Base-by-base conservation (phyloP, 371 early-diverging fungal genomes). In the Zychaea mexicana region DNA sequence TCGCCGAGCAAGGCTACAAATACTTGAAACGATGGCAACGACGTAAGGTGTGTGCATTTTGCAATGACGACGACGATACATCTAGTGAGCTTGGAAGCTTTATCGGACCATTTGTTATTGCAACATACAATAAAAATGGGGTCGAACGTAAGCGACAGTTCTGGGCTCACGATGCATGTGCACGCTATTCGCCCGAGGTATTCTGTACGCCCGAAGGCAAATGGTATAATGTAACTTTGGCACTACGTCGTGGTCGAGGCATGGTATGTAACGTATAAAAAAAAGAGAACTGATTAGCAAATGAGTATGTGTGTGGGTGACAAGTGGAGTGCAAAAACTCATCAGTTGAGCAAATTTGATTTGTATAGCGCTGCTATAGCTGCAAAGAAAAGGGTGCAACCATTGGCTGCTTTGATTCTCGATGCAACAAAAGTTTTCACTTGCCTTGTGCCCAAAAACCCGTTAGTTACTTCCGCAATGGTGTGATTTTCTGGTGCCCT, bases 131-230 rank as follows among this genome's bases (percentile, higher is more conserved):
- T 28, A 74, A 72, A 26, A 76, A 74, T 30, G 87, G 88, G 2
- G 72, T 75, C 19, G 77, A 79, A 36, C 88, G 83, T 38, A 80
- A 79, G 57, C 74, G 81, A 19, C 72, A 80, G 0, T 93, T 95
- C 63, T 95, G 96, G 96, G 90, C 88, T 2, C 96, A 96, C 69
- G 86, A 90, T 57, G 81, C 88, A 0, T 96, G 96, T 66, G 96
- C 96, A 2, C 71, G 87, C 24, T 92, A 85, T 70, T 91, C 95
- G 0, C 95, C 95, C 8, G 94, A 94, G 70, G 95, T 95, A 2
- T 83, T 90, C 30, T 85, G 86, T 46, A 84, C 87, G 2, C 81
- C 79, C 12, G 79, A 85, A 52, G 87, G 88, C 4, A 80, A 82
- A 61, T 95, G 95, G 95, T 95, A 88, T 66, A 96, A 96, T 74